Evolutionary conservation across 2,329 filamentous ascomycete species (phyloP).

Genomic region (Coniochaeta pulveracea): DNA sequence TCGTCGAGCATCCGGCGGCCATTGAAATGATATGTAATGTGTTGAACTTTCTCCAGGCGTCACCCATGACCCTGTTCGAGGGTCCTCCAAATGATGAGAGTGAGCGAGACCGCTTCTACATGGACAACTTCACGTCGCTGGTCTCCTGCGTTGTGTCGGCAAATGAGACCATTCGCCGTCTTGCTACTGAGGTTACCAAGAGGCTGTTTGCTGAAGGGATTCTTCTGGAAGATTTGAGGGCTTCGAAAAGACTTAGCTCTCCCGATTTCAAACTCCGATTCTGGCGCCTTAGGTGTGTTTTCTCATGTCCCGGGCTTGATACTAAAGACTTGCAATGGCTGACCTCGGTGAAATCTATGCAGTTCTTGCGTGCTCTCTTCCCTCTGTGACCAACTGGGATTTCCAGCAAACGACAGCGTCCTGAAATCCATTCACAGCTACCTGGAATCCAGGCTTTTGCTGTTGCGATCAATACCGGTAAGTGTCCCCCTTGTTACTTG

Average conservation of each 20-base stretch:
- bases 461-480: constrained; percentile 40
- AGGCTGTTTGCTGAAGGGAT: constrained; percentile 30
- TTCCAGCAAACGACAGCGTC: constrained; percentile 28
- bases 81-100: constrained; percentile 22
- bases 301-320: neutral
- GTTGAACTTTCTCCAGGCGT: constrained; percentile 44
- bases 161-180: constrained; percentile 34
- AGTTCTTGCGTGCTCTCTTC: constrained; percentile 33
- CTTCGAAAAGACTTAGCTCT: constrained; percentile 23
- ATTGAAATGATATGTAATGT: constrained; percentile 37
- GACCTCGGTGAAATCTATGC: no score
- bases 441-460: constrained; percentile 39
- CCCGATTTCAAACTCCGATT: constrained; percentile 30
- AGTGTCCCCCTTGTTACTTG: constrained; percentile 9
- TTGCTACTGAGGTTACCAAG: constrained; percentile 35
- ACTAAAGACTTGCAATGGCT: constrained; percentile 1
- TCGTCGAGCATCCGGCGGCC: constrained; percentile 25
- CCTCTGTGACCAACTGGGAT: constrained; percentile 35
- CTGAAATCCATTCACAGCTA: constrained; percentile 42
- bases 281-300: constrained; percentile 39
- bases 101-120: constrained; percentile 26
- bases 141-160: constrained; percentile 42
- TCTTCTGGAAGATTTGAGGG: constrained; percentile 23
- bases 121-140: constrained; percentile 38
- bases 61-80: constrained; percentile 36